Conservation (phyloP, 2,329 filamentous ascomycete species). For the Hypoxylon sp. region DNA sequence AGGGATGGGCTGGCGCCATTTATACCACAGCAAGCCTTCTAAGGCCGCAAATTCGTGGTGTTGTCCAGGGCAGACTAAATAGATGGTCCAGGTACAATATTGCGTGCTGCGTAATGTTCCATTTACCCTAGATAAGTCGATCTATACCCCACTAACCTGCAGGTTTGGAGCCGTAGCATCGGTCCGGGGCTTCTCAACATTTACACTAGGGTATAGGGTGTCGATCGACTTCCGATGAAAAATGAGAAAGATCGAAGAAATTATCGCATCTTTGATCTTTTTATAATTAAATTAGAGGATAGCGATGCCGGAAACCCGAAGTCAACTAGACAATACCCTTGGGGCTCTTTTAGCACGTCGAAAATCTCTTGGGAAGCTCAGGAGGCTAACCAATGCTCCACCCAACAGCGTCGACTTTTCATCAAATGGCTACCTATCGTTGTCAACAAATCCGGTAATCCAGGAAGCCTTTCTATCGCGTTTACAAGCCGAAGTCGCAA, state of each 20-base stretch:
- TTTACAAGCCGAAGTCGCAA: slow-evolving; percentile 49
- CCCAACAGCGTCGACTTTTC: slow-evolving; percentile 81
- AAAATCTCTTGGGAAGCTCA: slow-evolving; percentile 57
- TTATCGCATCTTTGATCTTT: slow-evolving; percentile 3
- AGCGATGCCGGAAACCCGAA: slow-evolving; percentile 31
- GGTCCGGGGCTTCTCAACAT: slow-evolving; percentile 22
- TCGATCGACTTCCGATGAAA: slow-evolving; percentile 12
- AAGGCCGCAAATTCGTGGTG: slow-evolving; percentile 10
- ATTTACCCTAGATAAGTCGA: slow-evolving; percentile 29
- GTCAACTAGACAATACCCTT: slow-evolving; percentile 46
- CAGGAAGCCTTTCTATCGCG: slow-evolving; percentile 75
- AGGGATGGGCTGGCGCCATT: slow-evolving; percentile 68
- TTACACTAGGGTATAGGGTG: slow-evolving; percentile 6
- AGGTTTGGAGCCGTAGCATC: slow-evolving; percentile 31
- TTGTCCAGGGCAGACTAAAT: slow-evolving; percentile 5
- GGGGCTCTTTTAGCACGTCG: slow-evolving; percentile 45
- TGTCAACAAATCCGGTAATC: slow-evolving; percentile 66
- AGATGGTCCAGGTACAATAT: slow-evolving; percentile 5
- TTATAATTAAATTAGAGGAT: slow-evolving; percentile 2
- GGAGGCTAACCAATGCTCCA: slow-evolving; percentile 70
- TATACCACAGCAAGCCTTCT: slow-evolving; percentile 11
- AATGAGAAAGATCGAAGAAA: slow-evolving; percentile 13
- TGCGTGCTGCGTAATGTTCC: slow-evolving; percentile 31
- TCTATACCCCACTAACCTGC: slow-evolving; percentile 36
- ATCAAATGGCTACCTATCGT: slow-evolving; percentile 85